phyloP scores from a whole-genome alignment of 164 flowering plant genomes.

The Sedum album region DNA sequence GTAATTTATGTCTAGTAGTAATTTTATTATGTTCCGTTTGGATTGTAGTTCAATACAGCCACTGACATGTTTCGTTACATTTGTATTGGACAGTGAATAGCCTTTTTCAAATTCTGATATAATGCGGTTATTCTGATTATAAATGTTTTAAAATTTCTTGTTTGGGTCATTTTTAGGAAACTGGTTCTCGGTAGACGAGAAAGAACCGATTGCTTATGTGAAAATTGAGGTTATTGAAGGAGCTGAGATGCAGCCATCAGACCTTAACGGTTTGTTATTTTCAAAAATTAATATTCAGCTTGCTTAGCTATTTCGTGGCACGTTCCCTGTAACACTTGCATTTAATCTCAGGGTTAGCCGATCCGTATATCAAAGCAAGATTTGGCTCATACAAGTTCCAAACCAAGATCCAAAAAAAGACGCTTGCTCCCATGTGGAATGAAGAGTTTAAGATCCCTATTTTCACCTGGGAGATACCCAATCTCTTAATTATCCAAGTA shows the following conservation, averaged over 20 bases:
- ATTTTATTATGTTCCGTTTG: not conserved
- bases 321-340: too few relatives aligned
- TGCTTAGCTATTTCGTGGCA: slow-evolving; percentile 7
- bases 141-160: too few relatives aligned
- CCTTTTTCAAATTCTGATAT: too few relatives aligned
- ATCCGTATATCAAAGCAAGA: slow-evolving; percentile 56
- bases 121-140: too few relatives aligned
- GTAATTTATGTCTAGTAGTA: slow-evolving; percentile 20
- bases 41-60: too few relatives aligned
- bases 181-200: slow-evolving; percentile 83
- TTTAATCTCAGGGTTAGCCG: slow-evolving; percentile 73
- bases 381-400: too few relatives aligned
- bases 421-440: slow-evolving; percentile 62
- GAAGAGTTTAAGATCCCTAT: slow-evolving; percentile 39
- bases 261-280: slow-evolving; percentile 56
- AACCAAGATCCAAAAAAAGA: slow-evolving; percentile 52
- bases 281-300: not conserved
- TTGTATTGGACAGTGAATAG: too few relatives aligned
- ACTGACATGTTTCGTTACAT: not conserved
- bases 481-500: too few relatives aligned
- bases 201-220: slow-evolving; percentile 69
- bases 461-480: slow-evolving; percentile 55
- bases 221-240: slow-evolving; percentile 85
- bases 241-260: slow-evolving; percentile 85
- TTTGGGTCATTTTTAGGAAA: not conserved